Base-by-base conservation (phyloP, 805 yeast species). In the Yarrowia sp. region DNA sequence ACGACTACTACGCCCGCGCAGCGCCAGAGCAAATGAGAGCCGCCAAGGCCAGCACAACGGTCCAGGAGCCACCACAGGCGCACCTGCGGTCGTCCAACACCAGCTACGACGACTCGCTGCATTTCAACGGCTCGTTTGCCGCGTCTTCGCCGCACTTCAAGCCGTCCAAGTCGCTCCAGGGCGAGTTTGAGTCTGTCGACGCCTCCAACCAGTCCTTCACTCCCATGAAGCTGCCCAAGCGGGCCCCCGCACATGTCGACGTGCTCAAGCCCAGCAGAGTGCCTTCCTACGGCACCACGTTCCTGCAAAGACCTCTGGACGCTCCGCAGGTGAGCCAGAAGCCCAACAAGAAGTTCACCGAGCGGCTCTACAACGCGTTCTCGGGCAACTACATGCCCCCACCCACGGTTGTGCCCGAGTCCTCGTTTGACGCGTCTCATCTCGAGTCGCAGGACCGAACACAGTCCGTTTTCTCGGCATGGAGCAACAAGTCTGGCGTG, bases 331-430 rank as follows among this genome's bases (percentile, higher is more conserved):
- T n/a, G 21, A 29, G 56, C 21, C 56, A 47, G 9, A 32, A 47
- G 21, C 51, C 51, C 35, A 44, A 29, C 51, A 44, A 44, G 13
- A 51, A 35, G 42, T 51, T 51, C 42, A 51, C 58, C 22, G 58
- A 33, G 22, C 31, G 58, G 4, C 58, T 51, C 1, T 51, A 51
- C 32, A 51, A 51, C 42, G 58, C 58, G 16, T 51, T 51, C 24
- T 51, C 58, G 5, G 63, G 63, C 16, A 53, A 24, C 25, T 62
- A 62, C 42, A 53, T 41, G 21, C 63, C 63, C 10, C 63, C 63
- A 0, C 51, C 62, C 7, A 62, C 63, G 5, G 63, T 62, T 10
- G 44, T 62, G 19, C 62, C 51, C 21, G 42, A 55, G 14, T 38
- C 29, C 6, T 55, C 61, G 16, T 51, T 51, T 6, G 58, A 51